Conservation (phyloP, 2,329 filamentous ascomycete species). For the Diaporthe vaccinii region DNA sequence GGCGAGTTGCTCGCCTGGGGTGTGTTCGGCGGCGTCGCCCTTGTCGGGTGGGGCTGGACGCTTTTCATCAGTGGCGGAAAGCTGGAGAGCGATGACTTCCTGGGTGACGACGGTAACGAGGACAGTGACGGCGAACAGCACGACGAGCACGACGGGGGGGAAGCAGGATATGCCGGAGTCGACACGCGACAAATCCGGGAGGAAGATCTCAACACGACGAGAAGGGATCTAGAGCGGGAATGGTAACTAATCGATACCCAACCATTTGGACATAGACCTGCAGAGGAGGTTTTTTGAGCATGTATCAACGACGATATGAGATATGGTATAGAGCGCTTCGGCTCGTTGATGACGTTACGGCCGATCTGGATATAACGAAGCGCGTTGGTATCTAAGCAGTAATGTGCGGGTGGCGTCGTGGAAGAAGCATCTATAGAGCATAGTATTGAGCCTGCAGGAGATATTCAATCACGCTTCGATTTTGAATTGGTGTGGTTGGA, state of each 20-base stretch:
- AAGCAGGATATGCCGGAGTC: neutral
- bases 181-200: neutral
- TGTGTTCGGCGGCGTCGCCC: slow-evolving; percentile 85
- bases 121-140: slow-evolving; percentile 48
- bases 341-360: neutral
- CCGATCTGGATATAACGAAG: neutral
- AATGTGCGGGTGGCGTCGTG: neutral
- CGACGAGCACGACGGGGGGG: slow-evolving; percentile 39
- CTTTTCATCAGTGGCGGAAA: slow-evolving; percentile 79
- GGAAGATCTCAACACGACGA: neutral
- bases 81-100: slow-evolving; percentile 71
- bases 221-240: slow-evolving; percentile 15
- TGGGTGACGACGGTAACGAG: slow-evolving; percentile 53
- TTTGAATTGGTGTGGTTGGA: neutral
- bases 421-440: neutral
- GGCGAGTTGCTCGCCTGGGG: slow-evolving; percentile 90
- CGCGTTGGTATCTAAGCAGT: neutral
- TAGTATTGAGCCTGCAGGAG: neutral
- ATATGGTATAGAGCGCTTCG: neutral
- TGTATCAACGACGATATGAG: neutral
- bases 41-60: slow-evolving; percentile 84
- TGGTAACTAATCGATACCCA: slow-evolving; percentile 23
- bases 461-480: no score
- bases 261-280: neutral
- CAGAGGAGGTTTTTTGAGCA: neutral